phyloP scores from a whole-genome alignment of 345 rosid genomes.

The Mallotus nudiflorus region DNA sequence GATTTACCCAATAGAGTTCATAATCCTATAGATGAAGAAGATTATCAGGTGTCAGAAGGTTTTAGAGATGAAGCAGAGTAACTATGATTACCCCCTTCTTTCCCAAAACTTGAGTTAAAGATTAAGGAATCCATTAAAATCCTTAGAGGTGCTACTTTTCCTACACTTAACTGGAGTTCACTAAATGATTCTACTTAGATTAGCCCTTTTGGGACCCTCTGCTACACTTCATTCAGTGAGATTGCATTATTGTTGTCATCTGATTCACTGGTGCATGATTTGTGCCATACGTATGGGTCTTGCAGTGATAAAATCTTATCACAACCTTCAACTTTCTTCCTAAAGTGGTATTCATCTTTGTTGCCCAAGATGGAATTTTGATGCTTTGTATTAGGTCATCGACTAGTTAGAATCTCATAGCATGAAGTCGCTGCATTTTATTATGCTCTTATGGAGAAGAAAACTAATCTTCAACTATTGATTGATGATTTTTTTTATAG shows the following conservation, averaged over 20 bases:
- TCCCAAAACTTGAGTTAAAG: slow-evolving; percentile 54
- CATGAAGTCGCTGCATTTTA: slow-evolving; percentile 79
- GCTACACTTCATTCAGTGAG: slow-evolving; percentile 66
- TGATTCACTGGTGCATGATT: slow-evolving; percentile 69
- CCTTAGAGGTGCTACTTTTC: slow-evolving; percentile 68
- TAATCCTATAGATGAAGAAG: slow-evolving; percentile 65
- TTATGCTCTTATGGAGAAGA: slow-evolving; percentile 52
- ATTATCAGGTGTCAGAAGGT: slow-evolving; percentile 58
- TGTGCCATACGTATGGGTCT: slow-evolving; percentile 73
- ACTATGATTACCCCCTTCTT: slow-evolving; percentile 46
- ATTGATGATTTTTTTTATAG: slow-evolving; percentile 49
- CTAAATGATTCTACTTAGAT: slow-evolving; percentile 95
- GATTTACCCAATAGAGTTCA: slow-evolving; percentile 76
- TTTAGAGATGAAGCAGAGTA: slow-evolving; percentile 68
- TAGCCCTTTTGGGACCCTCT: slow-evolving; percentile 60
- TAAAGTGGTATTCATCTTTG: slow-evolving; percentile 69
- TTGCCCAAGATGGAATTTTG: slow-evolving; percentile 80
- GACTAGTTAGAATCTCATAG: slow-evolving; percentile 67
- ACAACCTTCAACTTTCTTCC: slow-evolving; percentile 65
- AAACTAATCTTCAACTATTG: slow-evolving; percentile 32
- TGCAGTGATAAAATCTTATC: slow-evolving; percentile 51
- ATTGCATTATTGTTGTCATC: slow-evolving; percentile 70
- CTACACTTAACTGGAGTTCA: slow-evolving; percentile 90
- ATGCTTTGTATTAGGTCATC: slow-evolving; percentile 54
- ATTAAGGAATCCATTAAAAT: slow-evolving; percentile 60